These are phyloP conservation scores for Austroboletus rostrupii DNA, from an alignment of 1,284 basidiomycete genomes.

Conservation along the genomic window DNA sequence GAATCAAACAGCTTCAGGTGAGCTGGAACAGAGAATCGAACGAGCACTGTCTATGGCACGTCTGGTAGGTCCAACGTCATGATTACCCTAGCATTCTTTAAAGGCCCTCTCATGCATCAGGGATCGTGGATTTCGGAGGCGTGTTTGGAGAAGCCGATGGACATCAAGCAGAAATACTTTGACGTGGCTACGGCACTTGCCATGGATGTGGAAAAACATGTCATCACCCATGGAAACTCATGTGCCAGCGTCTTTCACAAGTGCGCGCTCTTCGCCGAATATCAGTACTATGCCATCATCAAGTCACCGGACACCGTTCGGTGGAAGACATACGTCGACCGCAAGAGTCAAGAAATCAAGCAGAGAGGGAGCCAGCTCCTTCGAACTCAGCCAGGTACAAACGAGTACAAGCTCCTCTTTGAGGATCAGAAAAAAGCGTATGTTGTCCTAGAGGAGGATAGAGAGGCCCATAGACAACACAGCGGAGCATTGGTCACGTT, in stretches of 20 bases:
- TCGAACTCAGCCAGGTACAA: conserved; percentile 26
- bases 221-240: conserved; percentile 23
- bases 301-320: conserved; percentile 72
- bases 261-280: conserved; percentile 86
- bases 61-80: conserved; percentile 45
- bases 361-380: conserved; percentile 44
- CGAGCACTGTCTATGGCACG: conserved; percentile 54
- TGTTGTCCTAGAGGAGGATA: conserved; percentile 51
- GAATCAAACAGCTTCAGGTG: conserved; percentile 10
- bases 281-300: conserved; percentile 71
- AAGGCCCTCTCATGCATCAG: conserved; percentile 36
- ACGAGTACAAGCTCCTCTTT: conserved; percentile 22
- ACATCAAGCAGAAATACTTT: conserved; percentile 74
- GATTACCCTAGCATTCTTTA: conserved; percentile 1
- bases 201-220: conserved; percentile 21
- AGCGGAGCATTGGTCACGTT: conserved; percentile 60
- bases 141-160: conserved; percentile 76
- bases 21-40: conserved; percentile 21
- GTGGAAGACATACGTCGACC: conserved; percentile 70
- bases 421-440: conserved; percentile 38
- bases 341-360: conserved; percentile 64
- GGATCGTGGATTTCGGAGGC: conserved; percentile 89
- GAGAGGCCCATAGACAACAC: conserved; percentile 57
- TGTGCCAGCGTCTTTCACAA: conserved; percentile 74
- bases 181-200: conserved; percentile 52